A percentile compares a stretch with the other conserved stretches of the same genome.
Evolutionary conservation across 148 eudicot genomes (phyloP).

Genomic region (Bassia scoparia): DNA sequence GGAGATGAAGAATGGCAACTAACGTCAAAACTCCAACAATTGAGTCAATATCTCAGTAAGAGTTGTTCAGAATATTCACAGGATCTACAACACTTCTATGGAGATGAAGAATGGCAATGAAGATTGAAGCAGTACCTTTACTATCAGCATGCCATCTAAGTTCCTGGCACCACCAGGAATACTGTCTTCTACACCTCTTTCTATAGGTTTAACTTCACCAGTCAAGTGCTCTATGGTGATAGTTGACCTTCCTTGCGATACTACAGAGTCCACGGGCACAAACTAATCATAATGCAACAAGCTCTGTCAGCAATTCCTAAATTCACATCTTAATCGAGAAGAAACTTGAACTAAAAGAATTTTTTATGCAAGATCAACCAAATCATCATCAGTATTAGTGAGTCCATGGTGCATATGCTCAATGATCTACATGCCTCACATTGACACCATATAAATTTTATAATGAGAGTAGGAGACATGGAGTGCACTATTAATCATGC

Average conservation of each 20-base stretch:
- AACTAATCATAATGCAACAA: slow-evolving; percentile 51
- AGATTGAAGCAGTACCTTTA: slow-evolving; percentile 49
- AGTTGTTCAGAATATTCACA: neutral
- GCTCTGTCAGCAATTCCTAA: slow-evolving; percentile 15
- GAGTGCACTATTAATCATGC: neutral
- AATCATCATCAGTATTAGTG: neutral
- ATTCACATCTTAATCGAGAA: neutral
- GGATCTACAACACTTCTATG: neutral
- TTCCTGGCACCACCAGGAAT: slow-evolving; percentile 99
- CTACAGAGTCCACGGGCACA: slow-evolving; percentile 96
- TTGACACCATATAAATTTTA: neutral
- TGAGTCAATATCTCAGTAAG: neutral
- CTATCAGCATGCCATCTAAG: slow-evolving; percentile 94
- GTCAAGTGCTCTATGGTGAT: slow-evolving; percentile 96
- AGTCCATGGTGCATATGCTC: neutral
- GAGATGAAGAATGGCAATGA: neutral
- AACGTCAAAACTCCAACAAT: too few species aligned
- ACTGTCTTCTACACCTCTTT: slow-evolving; percentile 63
- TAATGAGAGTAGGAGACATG: too few species aligned
- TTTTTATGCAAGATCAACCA: neutral
- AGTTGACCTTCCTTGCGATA: slow-evolving; percentile 86
- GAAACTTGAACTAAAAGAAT: neutral
- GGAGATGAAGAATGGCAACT: too few species aligned
- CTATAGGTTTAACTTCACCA: slow-evolving; percentile 91
- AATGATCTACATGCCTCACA: neutral